Conservation (phyloP, 2,329 filamentous ascomycete genomes). For the Fusarium xylarioides region DNA sequence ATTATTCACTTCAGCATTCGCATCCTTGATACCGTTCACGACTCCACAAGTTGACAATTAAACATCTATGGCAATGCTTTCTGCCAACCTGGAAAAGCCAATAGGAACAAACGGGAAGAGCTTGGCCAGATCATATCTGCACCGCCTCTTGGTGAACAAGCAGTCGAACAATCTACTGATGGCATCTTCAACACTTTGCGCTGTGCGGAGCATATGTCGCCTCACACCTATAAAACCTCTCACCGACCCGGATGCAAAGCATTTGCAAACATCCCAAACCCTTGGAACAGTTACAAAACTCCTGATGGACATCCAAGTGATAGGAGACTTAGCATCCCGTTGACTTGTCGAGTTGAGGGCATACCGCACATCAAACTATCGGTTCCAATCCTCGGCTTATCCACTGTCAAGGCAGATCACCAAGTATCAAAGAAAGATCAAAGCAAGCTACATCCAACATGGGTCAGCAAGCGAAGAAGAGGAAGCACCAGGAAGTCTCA, state of each 20-base stretch:
- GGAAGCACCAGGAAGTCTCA: not conserved
- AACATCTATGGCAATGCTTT: not conserved
- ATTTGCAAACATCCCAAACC: not conserved
- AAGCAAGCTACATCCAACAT: slow-evolving; percentile 6
- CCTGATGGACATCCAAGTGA: not conserved
- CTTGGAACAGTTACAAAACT: not conserved
- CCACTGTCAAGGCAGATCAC: not conserved
- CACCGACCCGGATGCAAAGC: not conserved
- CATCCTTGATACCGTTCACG: not conserved
- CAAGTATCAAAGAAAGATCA: not conserved
- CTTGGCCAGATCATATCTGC: not conserved
- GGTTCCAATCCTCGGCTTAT: slow-evolving; percentile 1
- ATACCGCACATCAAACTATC: slow-evolving; percentile 22
- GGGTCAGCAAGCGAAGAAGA: slow-evolving; percentile 2
- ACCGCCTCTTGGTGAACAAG: not conserved
- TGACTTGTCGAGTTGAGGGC: not conserved
- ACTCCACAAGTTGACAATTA: not conserved
- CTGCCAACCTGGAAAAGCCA: not conserved
- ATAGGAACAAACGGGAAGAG: not conserved
- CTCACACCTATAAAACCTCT: slow-evolving; percentile 3
- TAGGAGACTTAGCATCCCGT: slow-evolving; percentile 17
- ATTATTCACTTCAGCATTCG: not conserved
- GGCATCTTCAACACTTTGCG: not conserved
- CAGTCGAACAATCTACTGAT: not conserved
- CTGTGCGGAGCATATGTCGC: not conserved